Percentiles rank a stretch among this genome's conserved stretches.
phyloP scores from a whole-genome alignment of 371 early-diverging fungal species.

The Rozella allomycis region DNA sequence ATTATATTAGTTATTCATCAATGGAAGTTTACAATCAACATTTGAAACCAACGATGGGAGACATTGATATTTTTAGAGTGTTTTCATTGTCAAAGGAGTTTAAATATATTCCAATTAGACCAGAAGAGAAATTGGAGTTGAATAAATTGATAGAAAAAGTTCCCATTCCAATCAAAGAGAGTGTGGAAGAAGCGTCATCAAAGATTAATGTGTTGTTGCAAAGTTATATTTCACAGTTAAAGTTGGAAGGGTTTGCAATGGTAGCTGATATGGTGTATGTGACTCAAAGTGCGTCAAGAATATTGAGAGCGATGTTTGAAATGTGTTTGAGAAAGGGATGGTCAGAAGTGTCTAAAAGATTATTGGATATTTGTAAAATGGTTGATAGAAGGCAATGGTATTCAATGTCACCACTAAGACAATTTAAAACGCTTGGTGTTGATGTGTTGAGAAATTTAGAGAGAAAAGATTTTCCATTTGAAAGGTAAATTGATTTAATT shows the following conservation, averaged over 20 bases:
- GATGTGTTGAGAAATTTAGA: slow-evolving; percentile 71
- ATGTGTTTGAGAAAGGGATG: slow-evolving; percentile 83
- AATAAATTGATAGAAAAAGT: slow-evolving; percentile 76
- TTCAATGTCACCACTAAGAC: slow-evolving; percentile 80
- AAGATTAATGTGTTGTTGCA: slow-evolving; percentile 90
- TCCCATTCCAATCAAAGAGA: slow-evolving; percentile 78
- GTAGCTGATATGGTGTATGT: slow-evolving; percentile 89
- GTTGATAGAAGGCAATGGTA: slow-evolving; percentile 78
- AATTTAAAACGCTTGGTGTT: too few relatives aligned
- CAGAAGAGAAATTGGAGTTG: slow-evolving; percentile 85
- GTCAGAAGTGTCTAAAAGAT: slow-evolving; percentile 63
- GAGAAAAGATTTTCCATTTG: slow-evolving; percentile 81
- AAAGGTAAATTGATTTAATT: too few relatives aligned
- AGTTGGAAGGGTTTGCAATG: slow-evolving; percentile 79
- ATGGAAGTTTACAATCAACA: slow-evolving; percentile 85
- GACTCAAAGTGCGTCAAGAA: slow-evolving; percentile 79
- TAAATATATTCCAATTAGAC: slow-evolving; percentile 78
- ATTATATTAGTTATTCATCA: slow-evolving; percentile 68
- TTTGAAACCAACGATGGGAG: slow-evolving; percentile 63
- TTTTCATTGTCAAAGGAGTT: slow-evolving; percentile 83
- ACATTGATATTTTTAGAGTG: slow-evolving; percentile 72
- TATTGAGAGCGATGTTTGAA: slow-evolving; percentile 88
- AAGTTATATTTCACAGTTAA: slow-evolving; percentile 72
- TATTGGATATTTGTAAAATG: slow-evolving; percentile 76
- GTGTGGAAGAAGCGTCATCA: slow-evolving; percentile 66